Conservation (phyloP, 768 basidiomycete species). For the Rhizopogon vesiculosus region DNA sequence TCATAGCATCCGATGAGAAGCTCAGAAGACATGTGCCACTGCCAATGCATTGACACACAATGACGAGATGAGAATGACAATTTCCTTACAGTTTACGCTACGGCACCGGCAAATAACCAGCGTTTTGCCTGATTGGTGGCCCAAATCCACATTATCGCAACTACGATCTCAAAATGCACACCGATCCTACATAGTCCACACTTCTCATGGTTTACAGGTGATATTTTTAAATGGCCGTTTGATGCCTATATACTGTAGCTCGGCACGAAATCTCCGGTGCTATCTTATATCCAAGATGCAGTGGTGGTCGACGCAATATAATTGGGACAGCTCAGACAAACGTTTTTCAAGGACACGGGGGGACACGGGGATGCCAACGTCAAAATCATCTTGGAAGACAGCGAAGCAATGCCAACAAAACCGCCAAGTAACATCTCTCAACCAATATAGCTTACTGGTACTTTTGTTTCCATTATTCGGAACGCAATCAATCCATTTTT, state of each 20-base stretch:
- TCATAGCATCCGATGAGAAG: background rate
- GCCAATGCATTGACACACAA: background rate
- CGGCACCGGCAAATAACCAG: background rate
- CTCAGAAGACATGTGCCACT: background rate
- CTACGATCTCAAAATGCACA: background rate
- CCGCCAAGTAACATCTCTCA: background rate
- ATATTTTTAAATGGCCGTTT: background rate
- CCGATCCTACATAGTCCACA: background rate
- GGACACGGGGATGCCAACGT: too few species aligned
- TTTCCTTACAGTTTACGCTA: background rate
- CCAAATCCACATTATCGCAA: too few species aligned
- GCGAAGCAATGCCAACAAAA: background rate
- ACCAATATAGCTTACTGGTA: background rate
- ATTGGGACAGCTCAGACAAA: background rate
- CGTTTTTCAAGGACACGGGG: background rate
- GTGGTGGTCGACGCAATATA: background rate
- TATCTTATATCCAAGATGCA: background rate
- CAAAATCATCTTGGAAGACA: background rate
- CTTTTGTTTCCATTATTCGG: background rate
- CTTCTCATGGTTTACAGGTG: background rate
- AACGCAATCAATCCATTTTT: background rate
- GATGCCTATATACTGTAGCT: background rate
- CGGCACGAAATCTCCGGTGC: background rate
- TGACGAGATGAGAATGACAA: background rate
- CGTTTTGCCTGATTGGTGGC: too few species aligned